phyloP scores from a whole-genome alignment of 169 alveolate species.

The Plasmodium vinckei region DNA sequence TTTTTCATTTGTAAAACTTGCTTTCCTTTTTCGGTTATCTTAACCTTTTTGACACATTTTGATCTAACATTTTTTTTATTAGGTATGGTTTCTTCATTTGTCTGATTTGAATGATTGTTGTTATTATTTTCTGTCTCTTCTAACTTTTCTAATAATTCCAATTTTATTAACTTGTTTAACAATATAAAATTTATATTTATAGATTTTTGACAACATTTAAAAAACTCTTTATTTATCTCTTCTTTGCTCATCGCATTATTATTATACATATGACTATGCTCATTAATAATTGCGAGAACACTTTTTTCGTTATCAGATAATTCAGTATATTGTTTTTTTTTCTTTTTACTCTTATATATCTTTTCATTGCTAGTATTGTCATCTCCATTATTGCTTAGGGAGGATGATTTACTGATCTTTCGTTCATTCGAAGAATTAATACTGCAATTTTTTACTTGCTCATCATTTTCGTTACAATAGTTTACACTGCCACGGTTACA shows the following conservation, averaged over 20 bases:
- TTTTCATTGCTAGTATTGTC: slow-evolving; percentile 14
- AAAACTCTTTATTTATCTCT: slow-evolving; percentile 41
- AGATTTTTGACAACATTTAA: slow-evolving; percentile 29
- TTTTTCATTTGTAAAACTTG: slow-evolving; percentile 12
- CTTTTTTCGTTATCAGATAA: slow-evolving; percentile 35
- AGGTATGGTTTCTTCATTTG: background rate
- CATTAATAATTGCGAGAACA: slow-evolving; percentile 11
- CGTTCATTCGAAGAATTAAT: slow-evolving; percentile 6
- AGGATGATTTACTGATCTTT: background rate
- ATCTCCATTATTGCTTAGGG: background rate
- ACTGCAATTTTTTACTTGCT: background rate
- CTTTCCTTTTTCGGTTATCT: slow-evolving; percentile 55
- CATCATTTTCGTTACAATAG: background rate
- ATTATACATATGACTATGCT: slow-evolving; percentile 29
- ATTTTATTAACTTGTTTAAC: slow-evolving; percentile 25
- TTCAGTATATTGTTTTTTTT: slow-evolving; percentile 9
- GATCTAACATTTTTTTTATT: slow-evolving; percentile 12
- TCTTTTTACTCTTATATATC: background rate
- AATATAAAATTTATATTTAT: slow-evolving; percentile 21
- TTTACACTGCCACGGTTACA: background rate
- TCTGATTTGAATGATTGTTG: background rate
- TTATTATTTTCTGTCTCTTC: slow-evolving; percentile 14
- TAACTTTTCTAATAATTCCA: slow-evolving; percentile 23
- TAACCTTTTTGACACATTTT: slow-evolving; percentile 35
- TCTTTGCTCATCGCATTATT: slow-evolving; percentile 48